Evolutionary conservation across 1,284 basidiomycete species (phyloP).

Genomic region (Leccinum discolor): DNA sequence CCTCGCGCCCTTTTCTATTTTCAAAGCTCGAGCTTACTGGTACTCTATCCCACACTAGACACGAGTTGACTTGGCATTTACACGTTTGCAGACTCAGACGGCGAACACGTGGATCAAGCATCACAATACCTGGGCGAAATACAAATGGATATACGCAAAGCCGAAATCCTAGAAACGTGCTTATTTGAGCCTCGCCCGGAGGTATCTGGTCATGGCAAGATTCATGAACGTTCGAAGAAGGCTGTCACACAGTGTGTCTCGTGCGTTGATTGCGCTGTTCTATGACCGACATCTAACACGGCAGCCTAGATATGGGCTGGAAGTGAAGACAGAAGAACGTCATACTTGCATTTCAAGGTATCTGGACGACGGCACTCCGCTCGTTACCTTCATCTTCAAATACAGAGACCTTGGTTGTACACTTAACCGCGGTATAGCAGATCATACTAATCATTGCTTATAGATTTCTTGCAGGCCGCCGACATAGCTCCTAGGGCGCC

Average conservation of each 20-base stretch:
- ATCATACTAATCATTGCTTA: background rate
- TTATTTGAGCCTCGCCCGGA: background rate
- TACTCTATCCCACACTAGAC: slow-evolving; percentile 8
- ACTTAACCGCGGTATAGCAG: background rate
- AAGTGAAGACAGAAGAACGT: slow-evolving; percentile 3
- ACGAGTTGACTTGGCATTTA: slow-evolving; percentile 5
- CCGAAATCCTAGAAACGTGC: background rate
- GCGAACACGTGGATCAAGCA: slow-evolving; percentile 18
- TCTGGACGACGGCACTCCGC: slow-evolving; percentile 19
- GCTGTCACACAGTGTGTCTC: slow-evolving; percentile 36
- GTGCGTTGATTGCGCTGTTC: slow-evolving; percentile 21
- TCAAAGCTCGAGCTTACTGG: slow-evolving; percentile 34
- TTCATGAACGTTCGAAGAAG: slow-evolving; percentile 41
- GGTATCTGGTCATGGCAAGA: slow-evolving; percentile 16
- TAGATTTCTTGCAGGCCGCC: slow-evolving; percentile 17
- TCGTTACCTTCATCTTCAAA: slow-evolving; percentile 30
- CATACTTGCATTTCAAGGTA: background rate
- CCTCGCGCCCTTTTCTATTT: slow-evolving; percentile 27
- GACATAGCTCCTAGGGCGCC: slow-evolving; percentile 18
- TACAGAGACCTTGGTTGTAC: slow-evolving; percentile 30
- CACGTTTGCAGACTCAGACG: slow-evolving; percentile 30
- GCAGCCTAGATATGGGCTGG: slow-evolving; percentile 22
- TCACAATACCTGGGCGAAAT: slow-evolving; percentile 13
- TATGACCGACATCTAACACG: background rate
- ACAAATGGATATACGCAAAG: background rate